Percentiles rank a stretch among this genome's conserved stretches.
These are phyloP conservation scores for Collybia sp. DNA, from an alignment of 768 basidiomycete genomes.

Conservation along the genomic window DNA sequence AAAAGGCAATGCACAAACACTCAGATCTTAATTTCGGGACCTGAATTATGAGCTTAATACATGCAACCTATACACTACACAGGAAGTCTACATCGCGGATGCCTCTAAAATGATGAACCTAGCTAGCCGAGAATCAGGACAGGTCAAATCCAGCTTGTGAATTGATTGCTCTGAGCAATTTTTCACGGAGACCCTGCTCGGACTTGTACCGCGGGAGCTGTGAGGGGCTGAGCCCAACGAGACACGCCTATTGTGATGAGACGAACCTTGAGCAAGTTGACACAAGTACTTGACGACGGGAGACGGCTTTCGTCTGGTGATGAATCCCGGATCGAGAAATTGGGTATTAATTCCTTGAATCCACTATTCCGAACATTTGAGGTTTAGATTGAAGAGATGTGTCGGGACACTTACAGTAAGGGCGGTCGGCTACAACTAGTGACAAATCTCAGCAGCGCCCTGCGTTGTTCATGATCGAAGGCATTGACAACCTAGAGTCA, in stretches of 20 bases:
- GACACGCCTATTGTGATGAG: background rate
- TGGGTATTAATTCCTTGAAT: constrained; percentile 83
- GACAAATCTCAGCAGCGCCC: constrained; percentile 81
- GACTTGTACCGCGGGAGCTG: constrained; percentile 70
- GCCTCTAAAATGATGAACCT: too few relatives aligned
- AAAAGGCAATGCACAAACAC: too few relatives aligned
- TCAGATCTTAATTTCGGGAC: too few relatives aligned
- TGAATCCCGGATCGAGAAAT: constrained; percentile 84
- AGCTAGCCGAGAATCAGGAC: constrained; percentile 48
- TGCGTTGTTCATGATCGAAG: constrained; percentile 78
- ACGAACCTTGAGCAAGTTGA: constrained; percentile 83
- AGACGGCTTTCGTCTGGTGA: constrained; percentile 68
- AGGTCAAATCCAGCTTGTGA: constrained; percentile 92
- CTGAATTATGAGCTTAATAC: too few relatives aligned
- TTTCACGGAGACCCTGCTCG: constrained; percentile 61
- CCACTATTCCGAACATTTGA: constrained; percentile 41
- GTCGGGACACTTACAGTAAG: constrained; percentile 51
- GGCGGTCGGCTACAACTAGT: constrained; percentile 92
- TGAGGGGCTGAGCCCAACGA: background rate
- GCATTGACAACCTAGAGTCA: constrained; percentile 60
- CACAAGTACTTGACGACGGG: constrained; percentile 81
- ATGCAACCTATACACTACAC: too few relatives aligned
- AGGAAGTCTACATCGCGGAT: too few relatives aligned
- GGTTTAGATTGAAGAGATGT: too few relatives aligned
- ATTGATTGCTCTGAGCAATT: constrained; percentile 82